Base-by-base conservation (phyloP, 2,329 filamentous ascomycete genomes). In the Blastomyces gilchristii region DNA sequence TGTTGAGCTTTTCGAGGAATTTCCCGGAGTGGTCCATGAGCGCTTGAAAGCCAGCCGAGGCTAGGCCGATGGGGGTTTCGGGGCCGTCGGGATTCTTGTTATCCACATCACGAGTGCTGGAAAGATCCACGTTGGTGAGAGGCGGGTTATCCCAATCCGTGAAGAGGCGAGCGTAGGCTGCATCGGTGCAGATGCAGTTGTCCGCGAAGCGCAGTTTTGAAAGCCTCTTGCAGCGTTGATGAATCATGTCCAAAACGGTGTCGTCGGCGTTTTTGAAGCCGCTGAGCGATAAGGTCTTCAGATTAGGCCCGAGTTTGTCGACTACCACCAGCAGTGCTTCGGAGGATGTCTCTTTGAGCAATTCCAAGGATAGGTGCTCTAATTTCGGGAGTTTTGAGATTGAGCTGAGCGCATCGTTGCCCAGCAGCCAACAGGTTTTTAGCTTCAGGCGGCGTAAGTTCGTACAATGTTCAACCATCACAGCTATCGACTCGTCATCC, bases 21-120 rank as follows among this genome's bases (percentile, higher is more conserved):
- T 76, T 71, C 3, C 90, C 89, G 0, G 91, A 96, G 72, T 97
- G 93, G 0, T 79, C 77, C 90, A 97, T 96, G 53, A 97, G 76
- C 0, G 90, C 89, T 67, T 82, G 79, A 77, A 97, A 93, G 0
- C 89, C 91, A 6, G 82, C 76, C 0, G 86, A 87, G 61, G 87
- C 90, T 41, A 97, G 81, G 1, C 92, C 93, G 54, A 93, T 77
- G 8, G 83, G 75, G 31, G 82, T 80, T 63, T 85, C 77, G 0
- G 84, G 82, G 4, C 86, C 84, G 28, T 86, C 82, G 0, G 90
- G 87, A 34, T 83, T 83, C 58, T 80, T 77, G 64, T 90, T 85
- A 71, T 96, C 89, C 43, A 95, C 73, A 69, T 91, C 85, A 22
- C 92, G 88, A 64, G 87, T 91, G 65, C 87, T 86, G 68, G 88